phyloP scores from a whole-genome alignment of 257 asterid genomes.

The Solanum clarkiae region DNA sequence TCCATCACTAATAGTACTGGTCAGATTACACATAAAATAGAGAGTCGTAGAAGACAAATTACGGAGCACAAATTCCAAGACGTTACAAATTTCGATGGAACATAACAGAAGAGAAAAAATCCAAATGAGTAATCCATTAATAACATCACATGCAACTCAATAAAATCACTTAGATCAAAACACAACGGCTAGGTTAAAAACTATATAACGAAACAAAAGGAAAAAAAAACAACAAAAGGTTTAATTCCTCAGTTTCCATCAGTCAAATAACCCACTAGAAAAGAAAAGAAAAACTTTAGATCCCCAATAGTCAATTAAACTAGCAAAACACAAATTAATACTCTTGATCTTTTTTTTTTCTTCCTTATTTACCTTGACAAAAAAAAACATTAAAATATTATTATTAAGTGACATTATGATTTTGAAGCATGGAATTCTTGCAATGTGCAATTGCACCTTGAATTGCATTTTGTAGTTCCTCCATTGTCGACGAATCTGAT shows the following conservation, averaged over 20 bases:
- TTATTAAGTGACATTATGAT: background rate
- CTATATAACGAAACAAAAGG: background rate
- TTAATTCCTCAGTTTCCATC: background rate
- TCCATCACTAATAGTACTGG: no score
- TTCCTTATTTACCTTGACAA: background rate
- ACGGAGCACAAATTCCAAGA: background rate
- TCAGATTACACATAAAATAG: background rate
- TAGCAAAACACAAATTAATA: background rate
- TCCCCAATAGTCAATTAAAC: background rate
- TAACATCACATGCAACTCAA: slow-evolving; percentile 16
- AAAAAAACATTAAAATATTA: background rate
- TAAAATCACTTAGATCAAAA: background rate
- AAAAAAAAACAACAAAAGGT: background rate
- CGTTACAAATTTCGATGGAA: background rate
- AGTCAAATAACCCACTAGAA: slow-evolving; percentile 8
- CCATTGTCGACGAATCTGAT: slow-evolving; percentile 63
- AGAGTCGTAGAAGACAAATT: background rate
- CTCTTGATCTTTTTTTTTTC: background rate
- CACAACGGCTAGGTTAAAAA: background rate
- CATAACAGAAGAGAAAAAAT: slow-evolving; percentile 1
- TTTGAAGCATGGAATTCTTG: slow-evolving; percentile 61
- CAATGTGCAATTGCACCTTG: slow-evolving; percentile 90
- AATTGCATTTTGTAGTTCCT: slow-evolving; percentile 76
- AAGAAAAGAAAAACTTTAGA: background rate
- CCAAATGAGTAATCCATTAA: slow-evolving; percentile 18